Evolutionary conservation across 495 filamentous ascomycete species (phyloP), one percentile per base, ranked within the genome.

Genomic region (Aspergillus heteromorphus): DNA sequence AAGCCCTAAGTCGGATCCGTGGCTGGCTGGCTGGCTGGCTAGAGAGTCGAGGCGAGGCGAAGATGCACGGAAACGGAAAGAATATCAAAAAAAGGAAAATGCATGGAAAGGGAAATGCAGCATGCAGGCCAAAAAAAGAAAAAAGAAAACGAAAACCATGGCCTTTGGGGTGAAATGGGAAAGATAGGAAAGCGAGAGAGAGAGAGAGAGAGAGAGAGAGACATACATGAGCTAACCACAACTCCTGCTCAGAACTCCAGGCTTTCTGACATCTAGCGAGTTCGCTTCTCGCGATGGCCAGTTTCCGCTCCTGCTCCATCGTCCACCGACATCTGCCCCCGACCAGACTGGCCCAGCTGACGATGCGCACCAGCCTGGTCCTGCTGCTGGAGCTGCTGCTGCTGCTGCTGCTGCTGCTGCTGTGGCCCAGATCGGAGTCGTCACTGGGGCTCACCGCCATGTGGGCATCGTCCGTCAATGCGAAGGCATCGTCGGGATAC

Each of bases 171-270:
- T n/a, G n/a, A n/a, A n/a, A n/a, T n/a, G n/a, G n/a, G n/a, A n/a
- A n/a, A n/a, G n/a, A n/a, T n/a, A n/a, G n/a, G n/a, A n/a, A n/a
- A n/a, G n/a, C n/a, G 14, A 40, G 34, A 2, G 7, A 14, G 42
- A 27, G 2, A 29, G 36, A 34, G 43, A 51, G 51, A 18, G 20
- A 34, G 9, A 30, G 34, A 36, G 20, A 14, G 21, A 30, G 10
- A 66, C 70, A 55, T 66, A 75, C 72, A 71, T 66, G 62, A 18
- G 58, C 50, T 47, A 75, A 45, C 72, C 72, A 75, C 2, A 75
- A 16, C 40, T 75, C 72, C 49, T 75, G 72, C 49, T 75, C 70
- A 1, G 72, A 75, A 49, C 69, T 73, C 72, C 72, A 75, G 4
- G 72, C 70, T 48, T 68, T 75, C 48, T 75, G 72, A 57, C 72